phyloP scores from a whole-genome alignment of 2,329 filamentous ascomycete genomes.

The Sporothrix brasiliensis region DNA sequence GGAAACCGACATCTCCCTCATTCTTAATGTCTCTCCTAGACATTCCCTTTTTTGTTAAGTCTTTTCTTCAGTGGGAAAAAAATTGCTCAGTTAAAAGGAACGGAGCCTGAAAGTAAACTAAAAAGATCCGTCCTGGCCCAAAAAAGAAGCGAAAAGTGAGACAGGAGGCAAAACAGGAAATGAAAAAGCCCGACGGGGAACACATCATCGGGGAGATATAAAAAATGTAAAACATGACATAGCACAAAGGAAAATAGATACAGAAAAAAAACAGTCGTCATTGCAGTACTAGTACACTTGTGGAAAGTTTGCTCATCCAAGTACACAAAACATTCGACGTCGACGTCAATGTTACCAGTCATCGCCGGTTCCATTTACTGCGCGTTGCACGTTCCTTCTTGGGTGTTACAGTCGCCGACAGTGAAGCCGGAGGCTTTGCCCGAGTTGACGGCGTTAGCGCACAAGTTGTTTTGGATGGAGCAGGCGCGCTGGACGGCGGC shows the following conservation, averaged over 20 bases:
- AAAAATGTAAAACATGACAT: slow-evolving; percentile 17
- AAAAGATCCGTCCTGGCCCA: not conserved
- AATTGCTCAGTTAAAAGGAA: not conserved
- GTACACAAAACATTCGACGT: not conserved
- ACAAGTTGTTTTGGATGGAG: slow-evolving; percentile 65
- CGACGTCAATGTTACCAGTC: not conserved
- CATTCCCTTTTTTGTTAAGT: slow-evolving; percentile 1
- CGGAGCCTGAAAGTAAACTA: not conserved
- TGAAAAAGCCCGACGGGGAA: not conserved
- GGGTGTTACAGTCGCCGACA: slow-evolving; percentile 57
- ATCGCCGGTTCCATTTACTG: not conserved
- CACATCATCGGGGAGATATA: not conserved
- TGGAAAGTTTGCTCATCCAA: not conserved
- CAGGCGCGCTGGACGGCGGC: slow-evolving; percentile 64
- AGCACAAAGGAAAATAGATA: slow-evolving; percentile 9
- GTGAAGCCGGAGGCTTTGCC: slow-evolving; percentile 48
- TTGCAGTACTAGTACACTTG: slow-evolving; percentile 27
- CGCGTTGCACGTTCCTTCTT: slow-evolving; percentile 52
- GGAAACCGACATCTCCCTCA: not conserved
- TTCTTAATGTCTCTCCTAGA: not conserved
- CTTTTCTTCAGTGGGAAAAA: not conserved
- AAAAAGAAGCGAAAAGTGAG: slow-evolving; percentile 18
- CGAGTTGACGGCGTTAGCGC: slow-evolving; percentile 59
- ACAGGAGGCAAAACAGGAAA: not conserved
- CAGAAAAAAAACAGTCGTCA: slow-evolving; percentile 17